Base-by-base conservation (phyloP, 768 basidiomycete genomes). In the Pulveroboletus frians region DNA sequence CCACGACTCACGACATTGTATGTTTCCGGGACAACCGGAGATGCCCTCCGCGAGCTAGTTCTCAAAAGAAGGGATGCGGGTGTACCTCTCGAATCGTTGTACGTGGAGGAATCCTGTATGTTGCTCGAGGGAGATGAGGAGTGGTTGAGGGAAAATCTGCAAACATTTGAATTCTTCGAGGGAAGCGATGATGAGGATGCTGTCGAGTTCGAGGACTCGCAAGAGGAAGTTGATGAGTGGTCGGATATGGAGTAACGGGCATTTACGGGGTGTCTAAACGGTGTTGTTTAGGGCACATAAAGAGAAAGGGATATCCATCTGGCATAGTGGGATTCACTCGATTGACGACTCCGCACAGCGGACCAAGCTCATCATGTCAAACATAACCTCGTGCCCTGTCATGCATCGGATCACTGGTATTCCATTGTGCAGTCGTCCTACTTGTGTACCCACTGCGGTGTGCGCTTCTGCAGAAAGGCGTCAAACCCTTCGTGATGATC, bases 131-230 rank as follows among this genome's bases (percentile, higher is more conserved):
- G 67, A 20, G 76, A 81, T 11, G 70, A 72, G 52, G 60, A 59
- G 35, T 86, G 83, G 84, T 58, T 86, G 34, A 69, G 62, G 43
- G 62, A 63, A 5, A 70, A 84, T 54, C 43, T 81, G 43, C 74
- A 79, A 49, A 66, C 66, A 29, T 71, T 85, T 14, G 76, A 77
- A 10, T 76, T 71, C 52, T 85, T 82, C 51, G 81, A 80, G 49
- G 73, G 78, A 30, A 81, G 80, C 39, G 73, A 73, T 39, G 72
- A 73, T 27, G 82, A 69, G 15, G 69, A 64, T 36, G 52, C 53
- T 15, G 48, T 55, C 6, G 69, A 67, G 20, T 57, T 57, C 13
- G 69, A 64, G 5, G 65, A 67, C 40, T 18, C 46, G 32, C 2
- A 35, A 1, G 53, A 50, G 6, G 59, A 54, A 8, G 9, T 37